Evolutionary conservation across 2,329 filamentous ascomycete species (phyloP), one percentile per base, ranked within the genome.

Genomic region (Cladosporium oxysporum): DNA sequence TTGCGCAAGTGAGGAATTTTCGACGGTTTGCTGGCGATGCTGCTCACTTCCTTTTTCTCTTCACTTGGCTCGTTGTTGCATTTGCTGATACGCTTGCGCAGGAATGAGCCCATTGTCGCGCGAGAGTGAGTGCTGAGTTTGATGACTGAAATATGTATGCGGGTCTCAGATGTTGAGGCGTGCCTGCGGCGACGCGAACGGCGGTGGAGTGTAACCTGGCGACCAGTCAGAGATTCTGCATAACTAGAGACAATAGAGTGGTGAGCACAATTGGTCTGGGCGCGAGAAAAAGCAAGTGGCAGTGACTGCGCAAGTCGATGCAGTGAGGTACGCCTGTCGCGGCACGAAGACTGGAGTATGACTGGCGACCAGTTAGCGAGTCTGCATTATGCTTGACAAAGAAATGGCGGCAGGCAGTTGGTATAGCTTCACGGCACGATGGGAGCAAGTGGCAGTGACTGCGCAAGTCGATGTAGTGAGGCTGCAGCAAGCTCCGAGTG

Each of bases 51-150:
- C 12, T 35, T 35, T 11, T 35, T 59, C 35, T 29, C 28, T 44
- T 44, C 23, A 29, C 26, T 31, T 16, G 35, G 5, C 14, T 21
- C 23, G 4, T 41, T 28, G 1, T 29, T 28, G 28, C 47, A 65
- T 52, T 65, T 69, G 61, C 33, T 57, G 26, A 67, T 33, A 47
- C 65, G 64, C 35, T 68, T 66, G 60, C 67, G 65, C 2, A 69
- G 47, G 21, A 53, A 59, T 3, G 37, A 26, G 4, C 58, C 31
- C 68, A 69, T 69, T 37, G 26, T 66, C 8, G 28, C 52, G 28
- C 28, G 33, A 41, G 18, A 58, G 55, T 58, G 59, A 62, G 12
- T 62, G 57, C 49, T 35, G 41, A 31, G 11, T 53, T 31, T n/a
- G 16, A 16, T 31, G 50, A 53, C 33, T 8, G 26, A 31, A 33